Evolutionary conservation across 1,284 basidiomycete genomes (phyloP).

Genomic region (Polyporus tsugae): DNA sequence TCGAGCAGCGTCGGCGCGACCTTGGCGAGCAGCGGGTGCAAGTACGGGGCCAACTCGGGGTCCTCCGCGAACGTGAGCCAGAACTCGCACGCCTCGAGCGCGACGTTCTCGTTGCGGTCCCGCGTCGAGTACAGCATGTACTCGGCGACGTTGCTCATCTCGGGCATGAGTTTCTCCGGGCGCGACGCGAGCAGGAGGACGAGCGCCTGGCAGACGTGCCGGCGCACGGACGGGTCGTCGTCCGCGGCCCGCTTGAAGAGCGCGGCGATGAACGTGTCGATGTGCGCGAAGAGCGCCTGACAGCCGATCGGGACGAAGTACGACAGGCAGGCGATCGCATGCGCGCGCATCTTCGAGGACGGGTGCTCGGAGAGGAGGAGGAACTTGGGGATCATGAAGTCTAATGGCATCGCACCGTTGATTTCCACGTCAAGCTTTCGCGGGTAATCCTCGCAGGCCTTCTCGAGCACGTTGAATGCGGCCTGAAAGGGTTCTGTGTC

Average conservation of each 20-base stretch:
- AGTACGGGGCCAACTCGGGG: slow-evolving; percentile 82
- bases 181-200: slow-evolving; percentile 92
- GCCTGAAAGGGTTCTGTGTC: slow-evolving; percentile 61
- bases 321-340: slow-evolving; percentile 93
- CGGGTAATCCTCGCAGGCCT: slow-evolving; percentile 97
- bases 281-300: slow-evolving; percentile 87
- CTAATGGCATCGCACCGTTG: slow-evolving; percentile 85
- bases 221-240: slow-evolving; percentile 90
- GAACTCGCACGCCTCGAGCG: slow-evolving; percentile 98
- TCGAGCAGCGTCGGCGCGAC: slow-evolving; percentile 95
- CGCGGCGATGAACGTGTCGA: slow-evolving; percentile 92
- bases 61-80: slow-evolving; percentile 99
- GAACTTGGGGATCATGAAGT: slow-evolving; percentile 97
- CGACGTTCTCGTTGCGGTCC: slow-evolving; percentile 95
- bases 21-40: slow-evolving; percentile 86
- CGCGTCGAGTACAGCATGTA: slow-evolving; percentile 99
- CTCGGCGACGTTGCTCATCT: slow-evolving; percentile 95
- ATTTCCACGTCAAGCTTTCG: slow-evolving; percentile 95
- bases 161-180: slow-evolving; percentile 96
- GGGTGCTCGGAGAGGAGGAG: slow-evolving; percentile 86
- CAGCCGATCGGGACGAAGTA: slow-evolving; percentile 90
- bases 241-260: slow-evolving; percentile 96
- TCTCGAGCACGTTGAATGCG: slow-evolving; percentile 94
- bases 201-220: slow-evolving; percentile 96
- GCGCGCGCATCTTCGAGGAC: slow-evolving; percentile 89